Evolutionary conservation across 2,329 filamentous ascomycete genomes (phyloP).

Genomic region (Geoglossum cookeanum): DNA sequence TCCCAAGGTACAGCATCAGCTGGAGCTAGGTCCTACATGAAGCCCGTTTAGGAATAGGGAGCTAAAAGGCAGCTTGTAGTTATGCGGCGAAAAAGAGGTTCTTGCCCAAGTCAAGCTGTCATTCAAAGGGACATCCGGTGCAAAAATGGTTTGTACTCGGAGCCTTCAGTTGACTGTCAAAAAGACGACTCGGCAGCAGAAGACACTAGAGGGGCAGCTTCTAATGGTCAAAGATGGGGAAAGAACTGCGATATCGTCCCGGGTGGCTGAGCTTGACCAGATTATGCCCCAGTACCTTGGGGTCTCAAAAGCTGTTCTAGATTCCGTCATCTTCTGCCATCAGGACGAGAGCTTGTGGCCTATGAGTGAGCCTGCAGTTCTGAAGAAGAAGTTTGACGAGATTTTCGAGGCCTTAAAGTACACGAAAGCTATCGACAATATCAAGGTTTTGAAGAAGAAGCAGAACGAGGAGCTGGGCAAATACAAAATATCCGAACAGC

Average conservation of each 20-base stretch:
- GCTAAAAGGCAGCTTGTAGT: slow-evolving; percentile 20
- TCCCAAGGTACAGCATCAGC: slow-evolving; percentile 43
- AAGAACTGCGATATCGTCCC: slow-evolving; percentile 56
- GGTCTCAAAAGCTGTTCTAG: slow-evolving; percentile 74
- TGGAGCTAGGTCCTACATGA: neutral
- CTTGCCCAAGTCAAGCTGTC: slow-evolving; percentile 79
- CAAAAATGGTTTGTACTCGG: slow-evolving; percentile 65
- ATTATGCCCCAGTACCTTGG: slow-evolving; percentile 74
- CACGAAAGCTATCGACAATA: slow-evolving; percentile 90
- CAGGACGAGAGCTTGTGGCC: slow-evolving; percentile 97
- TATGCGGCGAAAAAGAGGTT: slow-evolving; percentile 73
- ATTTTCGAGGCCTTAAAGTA: slow-evolving; percentile 97
- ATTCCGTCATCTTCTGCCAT: slow-evolving; percentile 95
- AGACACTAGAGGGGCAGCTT: slow-evolving; percentile 68
- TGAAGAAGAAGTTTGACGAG: slow-evolving; percentile 93
- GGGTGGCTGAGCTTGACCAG: slow-evolving; percentile 62
- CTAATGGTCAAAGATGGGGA: slow-evolving; percentile 64
- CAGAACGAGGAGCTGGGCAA: slow-evolving; percentile 57
- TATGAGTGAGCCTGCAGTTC: slow-evolving; percentile 62
- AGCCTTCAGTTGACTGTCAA: slow-evolving; percentile 75
- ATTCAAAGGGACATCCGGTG: slow-evolving; percentile 61
- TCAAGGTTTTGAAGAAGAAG: slow-evolving; percentile 70
- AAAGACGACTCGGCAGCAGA: slow-evolving; percentile 55
- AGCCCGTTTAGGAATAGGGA: neutral
- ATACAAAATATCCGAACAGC: slow-evolving; percentile 54